Conservation (phyloP, 306 rosid genomes). For the Prinsepia uniflora region DNA sequence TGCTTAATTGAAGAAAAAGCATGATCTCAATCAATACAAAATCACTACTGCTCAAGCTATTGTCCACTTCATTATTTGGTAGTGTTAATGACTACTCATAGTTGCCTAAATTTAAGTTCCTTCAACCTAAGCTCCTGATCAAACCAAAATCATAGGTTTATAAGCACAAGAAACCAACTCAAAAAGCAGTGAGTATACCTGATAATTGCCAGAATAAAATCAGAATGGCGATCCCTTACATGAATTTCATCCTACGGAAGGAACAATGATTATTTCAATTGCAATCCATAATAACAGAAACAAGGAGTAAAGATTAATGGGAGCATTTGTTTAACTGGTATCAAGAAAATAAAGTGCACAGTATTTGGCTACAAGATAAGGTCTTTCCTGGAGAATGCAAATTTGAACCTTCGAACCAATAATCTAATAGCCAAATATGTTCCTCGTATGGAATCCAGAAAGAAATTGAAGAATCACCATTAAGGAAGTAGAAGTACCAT, state of each 20-base stretch:
- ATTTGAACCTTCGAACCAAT: neutral
- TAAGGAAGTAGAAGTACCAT: slow-evolving; percentile 54
- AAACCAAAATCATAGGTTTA: slow-evolving; percentile 8
- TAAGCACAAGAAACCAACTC: slow-evolving; percentile 3
- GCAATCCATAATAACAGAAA: slow-evolving; percentile 9
- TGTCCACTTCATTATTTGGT: neutral
- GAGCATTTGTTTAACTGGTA: neutral
- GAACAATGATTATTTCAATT: slow-evolving; percentile 2
- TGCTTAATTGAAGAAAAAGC: too few relatives aligned
- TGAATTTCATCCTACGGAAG: slow-evolving; percentile 88
- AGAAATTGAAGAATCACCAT: slow-evolving; percentile 15
- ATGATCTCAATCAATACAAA: too few relatives aligned
- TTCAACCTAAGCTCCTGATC: neutral
- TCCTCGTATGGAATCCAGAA: neutral
- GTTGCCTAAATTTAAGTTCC: neutral
- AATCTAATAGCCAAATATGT: neutral
- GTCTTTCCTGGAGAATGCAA: neutral
- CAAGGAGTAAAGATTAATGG: neutral
- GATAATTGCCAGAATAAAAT: slow-evolving; percentile 78
- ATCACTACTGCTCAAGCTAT: neutral
- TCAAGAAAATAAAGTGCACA: neutral
- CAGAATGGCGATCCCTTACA: slow-evolving; percentile 92
- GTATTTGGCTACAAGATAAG: neutral
- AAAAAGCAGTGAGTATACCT: slow-evolving; percentile 44
- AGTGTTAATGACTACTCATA: neutral